Evolutionary conservation across 257 asterid genomes (phyloP), one percentile per base, ranked within the genome.

Genomic region (Perilla frutescens): DNA sequence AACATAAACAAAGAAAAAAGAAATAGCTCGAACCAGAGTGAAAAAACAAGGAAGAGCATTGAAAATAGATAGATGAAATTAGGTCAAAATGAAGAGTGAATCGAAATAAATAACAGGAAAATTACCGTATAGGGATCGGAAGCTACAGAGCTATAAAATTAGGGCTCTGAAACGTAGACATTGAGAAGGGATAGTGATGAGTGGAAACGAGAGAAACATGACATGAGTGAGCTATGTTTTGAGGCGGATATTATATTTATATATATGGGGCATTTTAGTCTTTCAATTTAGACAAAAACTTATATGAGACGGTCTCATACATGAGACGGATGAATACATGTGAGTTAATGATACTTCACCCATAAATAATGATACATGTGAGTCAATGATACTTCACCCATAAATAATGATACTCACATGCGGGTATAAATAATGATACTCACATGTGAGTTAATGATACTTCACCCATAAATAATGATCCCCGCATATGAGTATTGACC

Each of bases 111-210:
- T 8, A 57, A 0, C 41, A 49, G 62, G 2, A 55, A 72, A 72
- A 12, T 36, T 72, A 72, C 77, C 70, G 36, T 48, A 60, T 60
- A 60, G 69, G 9, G 43, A 14, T 6, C 11, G 32, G 32, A 37
- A 36, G 5, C 12, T 34, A 47, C 3, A 43, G 70, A 8, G 53
- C n/a, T 45, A 20, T 7, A 49, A 50, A 26, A 40, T 15, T 72
- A 50, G 69, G 70, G 77, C 77, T 62, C 45, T 26, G 64, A 39
- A 14, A 31, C 43, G 53, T 14, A 11, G 60, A 20, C 4, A 29
- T 62, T 62, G 31, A 37, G 34, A 43, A 29, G 63, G 11, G 32
- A 47, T 20, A 43, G 53, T 32, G 50, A 47, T 58, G 59, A 26
- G 53, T 29, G 55, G 57, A 57, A 57, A 44, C 41, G 45, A 58